Conservation (phyloP, 495 filamentous ascomycete species). For the Cryomyces antarcticus region DNA sequence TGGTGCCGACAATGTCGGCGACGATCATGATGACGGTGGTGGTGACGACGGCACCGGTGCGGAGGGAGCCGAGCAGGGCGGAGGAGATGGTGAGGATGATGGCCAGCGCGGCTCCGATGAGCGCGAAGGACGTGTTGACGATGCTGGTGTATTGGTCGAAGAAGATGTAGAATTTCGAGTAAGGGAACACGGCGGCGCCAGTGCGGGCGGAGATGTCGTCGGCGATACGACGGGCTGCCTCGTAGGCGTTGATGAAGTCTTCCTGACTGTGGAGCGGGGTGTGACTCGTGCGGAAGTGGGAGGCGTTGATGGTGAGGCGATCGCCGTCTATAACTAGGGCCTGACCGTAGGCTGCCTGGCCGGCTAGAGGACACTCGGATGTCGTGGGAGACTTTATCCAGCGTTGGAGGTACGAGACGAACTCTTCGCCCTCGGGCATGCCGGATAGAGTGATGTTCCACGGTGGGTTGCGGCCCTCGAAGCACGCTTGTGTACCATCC, state of each 20-base stretch:
- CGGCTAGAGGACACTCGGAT: conserved; percentile 68
- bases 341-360: conserved; percentile 67
- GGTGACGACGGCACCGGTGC: conserved; percentile 65
- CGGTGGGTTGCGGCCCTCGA: conserved; percentile 46
- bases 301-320: conserved; percentile 45
- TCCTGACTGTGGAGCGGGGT: conserved; percentile 66
- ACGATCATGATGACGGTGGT: conserved; percentile 79
- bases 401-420: conserved; percentile 59
- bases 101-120: conserved; percentile 63
- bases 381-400: conserved; percentile 69
- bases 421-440: conserved; percentile 85
- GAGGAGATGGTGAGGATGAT: conserved; percentile 65
- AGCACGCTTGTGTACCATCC: conserved; percentile 47
- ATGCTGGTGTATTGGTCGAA: conserved; percentile 93
- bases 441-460: conserved; percentile 80
- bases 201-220: conserved; percentile 44
- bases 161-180: conserved; percentile 94
- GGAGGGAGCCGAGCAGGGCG: conserved; percentile 61
- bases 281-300: conserved; percentile 81
- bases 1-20: conserved; percentile 82
- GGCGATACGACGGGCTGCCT: conserved; percentile 77
- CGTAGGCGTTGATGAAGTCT: conserved; percentile 87
- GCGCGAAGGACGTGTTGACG: conserved; percentile 49
- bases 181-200: conserved; percentile 70
- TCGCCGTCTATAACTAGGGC: conserved; percentile 62